Percentiles rank a stretch among this genome's conserved stretches.
phyloP scores from a whole-genome alignment of 2,329 filamentous ascomycete genomes.

The Fusarium odoratissimum region DNA sequence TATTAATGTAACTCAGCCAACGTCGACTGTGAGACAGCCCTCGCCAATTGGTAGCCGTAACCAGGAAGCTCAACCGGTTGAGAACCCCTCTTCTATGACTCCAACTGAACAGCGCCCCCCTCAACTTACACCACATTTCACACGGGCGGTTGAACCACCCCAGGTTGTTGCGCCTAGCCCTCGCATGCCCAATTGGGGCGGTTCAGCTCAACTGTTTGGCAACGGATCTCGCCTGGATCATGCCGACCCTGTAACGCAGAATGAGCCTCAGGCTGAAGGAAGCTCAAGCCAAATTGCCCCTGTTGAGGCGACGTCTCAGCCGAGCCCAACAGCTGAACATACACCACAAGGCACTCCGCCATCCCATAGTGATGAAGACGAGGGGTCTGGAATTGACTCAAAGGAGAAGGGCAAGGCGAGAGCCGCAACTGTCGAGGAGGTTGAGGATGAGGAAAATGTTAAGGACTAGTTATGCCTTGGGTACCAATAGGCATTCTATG shows the following conservation, averaged over 20 bases:
- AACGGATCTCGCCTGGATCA: conserved; percentile 46
- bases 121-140: conserved; percentile 27
- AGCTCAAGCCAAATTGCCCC: conserved; percentile 16
- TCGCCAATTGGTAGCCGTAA: conserved; percentile 26
- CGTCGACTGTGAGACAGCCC: conserved; percentile 26
- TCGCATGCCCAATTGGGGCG: conserved; percentile 63
- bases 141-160: conserved; percentile 39
- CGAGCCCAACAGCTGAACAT: conserved; percentile 14
- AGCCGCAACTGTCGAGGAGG: conserved; percentile 56
- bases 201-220: conserved; percentile 61
- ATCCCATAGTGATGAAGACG: conserved; percentile 32
- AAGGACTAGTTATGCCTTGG: conserved; percentile 20
- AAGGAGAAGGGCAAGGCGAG: conserved; percentile 55
- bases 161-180: conserved; percentile 62
- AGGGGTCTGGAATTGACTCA: conserved; percentile 38
- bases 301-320: conserved; percentile 10
- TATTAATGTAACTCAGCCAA: conserved; percentile 14
- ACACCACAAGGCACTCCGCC: conserved; percentile 15
- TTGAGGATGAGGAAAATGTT: conserved; percentile 31
- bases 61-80: conserved; percentile 25
- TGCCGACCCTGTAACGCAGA: conserved; percentile 30
- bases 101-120: conserved; percentile 24
- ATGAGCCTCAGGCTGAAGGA: conserved; percentile 22
- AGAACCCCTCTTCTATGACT: background rate
- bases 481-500: background rate